A percentile compares a stretch with the other conserved stretches of the same genome.
Evolutionary conservation across 2,329 filamentous ascomycete species (phyloP).

Genomic region (Neobulgaria alba): DNA sequence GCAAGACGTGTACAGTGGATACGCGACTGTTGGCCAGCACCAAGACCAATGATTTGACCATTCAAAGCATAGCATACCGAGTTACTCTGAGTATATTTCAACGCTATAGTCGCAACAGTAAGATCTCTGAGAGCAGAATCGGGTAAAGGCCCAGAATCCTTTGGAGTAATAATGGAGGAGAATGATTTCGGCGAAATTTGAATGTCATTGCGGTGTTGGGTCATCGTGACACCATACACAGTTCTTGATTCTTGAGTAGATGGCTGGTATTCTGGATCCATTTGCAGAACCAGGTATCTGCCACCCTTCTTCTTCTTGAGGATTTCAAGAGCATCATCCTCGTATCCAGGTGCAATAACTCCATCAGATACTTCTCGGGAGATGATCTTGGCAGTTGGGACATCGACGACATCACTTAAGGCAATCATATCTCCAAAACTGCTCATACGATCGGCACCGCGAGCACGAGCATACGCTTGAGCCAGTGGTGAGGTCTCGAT

Average conservation of each 20-base stretch:
- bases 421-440: slow-evolving; percentile 97
- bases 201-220: slow-evolving; percentile 89
- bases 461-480: slow-evolving; percentile 90
- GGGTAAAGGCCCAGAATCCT: slow-evolving; percentile 63
- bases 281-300: slow-evolving; percentile 91
- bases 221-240: slow-evolving; percentile 81
- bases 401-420: slow-evolving; percentile 81
- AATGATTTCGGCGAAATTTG: slow-evolving; percentile 81
- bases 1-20: slow-evolving; percentile 98
- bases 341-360: slow-evolving; percentile 84
- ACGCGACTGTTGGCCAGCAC: slow-evolving; percentile 91
- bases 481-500: slow-evolving; percentile 80
- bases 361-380: slow-evolving; percentile 96
- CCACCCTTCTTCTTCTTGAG: slow-evolving; percentile 97
- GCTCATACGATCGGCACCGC: slow-evolving; percentile 96
- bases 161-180: slow-evolving; percentile 75
- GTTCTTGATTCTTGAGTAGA: slow-evolving; percentile 66
- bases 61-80: slow-evolving; percentile 95
- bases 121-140: slow-evolving; percentile 81
- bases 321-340: slow-evolving; percentile 77
- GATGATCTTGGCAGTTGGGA: slow-evolving; percentile 94
- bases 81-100: slow-evolving; percentile 99
- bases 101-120: slow-evolving; percentile 88
- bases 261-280: slow-evolving; percentile 83
- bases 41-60: slow-evolving; percentile 87